phyloP scores from a whole-genome alignment of 2,329 filamentous ascomycete genomes.

The Fusarium transvaalense region DNA sequence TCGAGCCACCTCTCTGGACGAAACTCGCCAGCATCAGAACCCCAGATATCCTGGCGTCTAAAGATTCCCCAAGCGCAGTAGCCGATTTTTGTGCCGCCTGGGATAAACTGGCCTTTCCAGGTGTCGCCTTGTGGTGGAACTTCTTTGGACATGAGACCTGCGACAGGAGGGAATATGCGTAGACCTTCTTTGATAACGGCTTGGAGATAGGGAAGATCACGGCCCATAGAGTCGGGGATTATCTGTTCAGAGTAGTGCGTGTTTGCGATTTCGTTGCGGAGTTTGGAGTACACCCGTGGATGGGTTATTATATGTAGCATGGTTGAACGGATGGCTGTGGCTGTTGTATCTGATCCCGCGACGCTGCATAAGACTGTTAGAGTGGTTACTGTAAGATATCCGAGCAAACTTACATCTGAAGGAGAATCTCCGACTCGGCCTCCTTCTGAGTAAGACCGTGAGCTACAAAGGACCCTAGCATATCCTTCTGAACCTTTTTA shows the following conservation, averaged over 20 bases:
- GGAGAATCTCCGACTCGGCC: conserved; percentile 46
- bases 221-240: conserved; percentile 53
- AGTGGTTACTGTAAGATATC: rapidly evolving
- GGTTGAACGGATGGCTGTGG: conserved; percentile 65
- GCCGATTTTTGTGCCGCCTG: conserved; percentile 51
- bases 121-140: conserved; percentile 50
- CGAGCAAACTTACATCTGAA: conserved; percentile 36
- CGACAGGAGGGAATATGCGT: conserved; percentile 55
- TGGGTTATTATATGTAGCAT: conserved; percentile 66
- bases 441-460: conserved; percentile 47
- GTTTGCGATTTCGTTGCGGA: conserved; percentile 53
- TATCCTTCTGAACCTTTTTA: conserved; percentile 48
- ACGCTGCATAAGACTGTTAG: conserved; percentile 50
- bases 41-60: conserved; percentile 52
- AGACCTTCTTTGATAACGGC: conserved; percentile 65
- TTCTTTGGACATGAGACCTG: conserved; percentile 55
- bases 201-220: conserved; percentile 58
- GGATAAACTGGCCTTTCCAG: conserved; percentile 51
- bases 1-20: conserved; percentile 56
- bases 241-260: conserved; percentile 33
- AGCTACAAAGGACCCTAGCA: conserved; percentile 51
- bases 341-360: conserved; percentile 70
- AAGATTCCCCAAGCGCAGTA: conserved; percentile 55
- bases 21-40: conserved; percentile 52
- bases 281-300: conserved; percentile 59